Evolutionary conservation across 225 moss, liverwort and hornwort species (phyloP), one percentile per base, ranked within the genome.

Genomic region (Bryoerythrophyllum caledonicum): DNA sequence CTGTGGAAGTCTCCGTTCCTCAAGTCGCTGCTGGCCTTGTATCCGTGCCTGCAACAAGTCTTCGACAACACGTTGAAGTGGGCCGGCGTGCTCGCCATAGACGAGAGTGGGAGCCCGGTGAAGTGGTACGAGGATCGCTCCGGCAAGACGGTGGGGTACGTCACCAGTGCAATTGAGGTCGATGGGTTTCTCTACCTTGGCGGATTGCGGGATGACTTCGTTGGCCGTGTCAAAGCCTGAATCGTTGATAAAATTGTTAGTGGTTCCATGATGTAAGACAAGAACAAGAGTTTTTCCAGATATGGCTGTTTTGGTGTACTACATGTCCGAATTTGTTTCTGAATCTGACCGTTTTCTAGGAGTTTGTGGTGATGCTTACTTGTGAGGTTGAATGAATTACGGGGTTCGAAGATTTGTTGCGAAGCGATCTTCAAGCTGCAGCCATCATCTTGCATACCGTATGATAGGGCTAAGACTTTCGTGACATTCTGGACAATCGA

Each of bases 121-220:
- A 57, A 80, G 40, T 87, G 79, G 78, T 89, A 85, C 11, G 76
- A 89, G 44, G 83, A 91, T 61, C 83, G 83, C 8, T 79, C 80
- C 6, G 82, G 78, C 37, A 87, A 85, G 71, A 10, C 54, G 6
- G 68, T 85, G 10, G 52, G 49, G 10, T 24, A 3, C 0, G 24
- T 85, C 12, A 82, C 76, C 1, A 68, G 76, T 3, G 89, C 67
- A 20, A 71, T 24, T 5, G 68, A 72, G 32, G 27, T 74, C 20
- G 85, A 85, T 0, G 80, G 68, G 0, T 80, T 71, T 48, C 73
- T 91, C 27, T 89, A 85, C 61, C 16, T 89, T 12, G 52, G 35
- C 41, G 63, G 66, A n/a, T 14, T 87, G 4, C 11, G 25, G 19
- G 65, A 63, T 21, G 28, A 67, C 41, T 87, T 83, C 65, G n/a